Evolutionary conservation across 2,329 filamentous ascomycete genomes (phyloP).

Genomic region (Colletotrichum sp.): DNA sequence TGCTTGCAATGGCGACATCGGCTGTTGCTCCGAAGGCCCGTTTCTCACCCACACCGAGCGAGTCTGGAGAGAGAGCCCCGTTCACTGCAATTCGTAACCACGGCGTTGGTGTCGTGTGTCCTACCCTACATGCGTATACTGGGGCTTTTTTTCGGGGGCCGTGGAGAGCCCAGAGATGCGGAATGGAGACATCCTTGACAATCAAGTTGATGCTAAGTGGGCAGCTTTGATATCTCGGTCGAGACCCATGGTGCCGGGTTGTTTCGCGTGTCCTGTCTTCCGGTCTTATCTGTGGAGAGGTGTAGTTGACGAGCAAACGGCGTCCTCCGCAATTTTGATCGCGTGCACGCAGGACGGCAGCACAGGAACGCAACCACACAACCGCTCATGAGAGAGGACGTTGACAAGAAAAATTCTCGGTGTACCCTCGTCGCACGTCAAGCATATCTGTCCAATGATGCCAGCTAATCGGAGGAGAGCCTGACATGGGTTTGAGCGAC

Average conservation of each 20-base stretch:
- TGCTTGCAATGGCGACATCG: not conserved
- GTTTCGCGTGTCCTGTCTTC: not conserved
- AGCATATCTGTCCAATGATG: not conserved
- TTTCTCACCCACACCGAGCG: not conserved
- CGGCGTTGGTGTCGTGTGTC: not conserved
- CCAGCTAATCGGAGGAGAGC: slow-evolving; percentile 12
- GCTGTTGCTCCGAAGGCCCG: not conserved
- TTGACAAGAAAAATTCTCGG: not conserved
- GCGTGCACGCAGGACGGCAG: not conserved
- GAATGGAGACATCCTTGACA: not conserved
- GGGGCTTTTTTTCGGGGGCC: not conserved
- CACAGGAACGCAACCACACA: not conserved
- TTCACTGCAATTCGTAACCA: not conserved
- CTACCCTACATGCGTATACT: slow-evolving; percentile 5
- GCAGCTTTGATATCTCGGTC: not conserved
- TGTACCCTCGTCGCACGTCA: not conserved
- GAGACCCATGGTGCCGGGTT: not conserved
- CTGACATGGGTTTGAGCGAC: slow-evolving; percentile 14
- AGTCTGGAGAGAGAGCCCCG: not conserved
- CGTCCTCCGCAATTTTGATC: slow-evolving; percentile 8
- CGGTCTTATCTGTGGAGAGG: slow-evolving; percentile 9
- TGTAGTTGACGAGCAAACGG: slow-evolving; percentile 5
- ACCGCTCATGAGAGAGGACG: not conserved
- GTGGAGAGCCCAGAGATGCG: not conserved
- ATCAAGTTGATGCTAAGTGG: not conserved